Evolutionary conservation across 2,329 filamentous ascomycete genomes (phyloP), one percentile per base, ranked within the genome.

Genomic region (Dothiorella sarmentorum): DNA sequence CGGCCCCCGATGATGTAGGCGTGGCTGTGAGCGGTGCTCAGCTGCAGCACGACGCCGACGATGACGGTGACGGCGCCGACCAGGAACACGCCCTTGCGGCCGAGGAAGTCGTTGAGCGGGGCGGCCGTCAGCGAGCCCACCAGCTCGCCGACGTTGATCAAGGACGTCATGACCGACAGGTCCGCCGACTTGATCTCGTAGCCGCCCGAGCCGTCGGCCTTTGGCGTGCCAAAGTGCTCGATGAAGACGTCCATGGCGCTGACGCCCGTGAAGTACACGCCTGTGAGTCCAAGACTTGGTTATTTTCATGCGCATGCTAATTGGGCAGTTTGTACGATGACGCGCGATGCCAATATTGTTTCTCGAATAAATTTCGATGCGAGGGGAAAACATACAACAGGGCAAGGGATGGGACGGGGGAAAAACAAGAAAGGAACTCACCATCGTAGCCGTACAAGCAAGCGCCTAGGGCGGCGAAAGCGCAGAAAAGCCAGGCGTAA

Each of bases 71-170:
- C 13, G 18, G 68, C 63, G n/a, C 66, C 70, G 13, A 61, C 58
- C 1, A 68, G 18, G 31, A 73, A 70, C 45, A 70, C 66, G n/a
- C 59, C 64, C 59, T 73, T 74, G 35, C 72, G 67, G 44, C 71
- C 71, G 44, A 69, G 58, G 0, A 55, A 37, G 29, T 75, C 72
- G 61, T 75, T 75, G n/a, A 76, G 56, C 6, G 71, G 73, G 2
- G 73, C 72, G 4, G 73, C 68, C 2, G 61, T 24, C 3, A 76
- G 60, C 4, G 73, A 73, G 13, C 73, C 73, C 17, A 71, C 62
- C 22, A 76, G 63, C 56, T 76, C 73, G 49, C 73, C 73, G 20
- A 76, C 66, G 56, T 76, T 72, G 63, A 76, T 75, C 65, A 73
- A 70, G 58, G 71, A 74, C 13, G 71, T 71, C 69, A 71, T 75